Conservation (phyloP, 495 filamentous ascomycete species). For the Tetracladium marchalianum region DNA sequence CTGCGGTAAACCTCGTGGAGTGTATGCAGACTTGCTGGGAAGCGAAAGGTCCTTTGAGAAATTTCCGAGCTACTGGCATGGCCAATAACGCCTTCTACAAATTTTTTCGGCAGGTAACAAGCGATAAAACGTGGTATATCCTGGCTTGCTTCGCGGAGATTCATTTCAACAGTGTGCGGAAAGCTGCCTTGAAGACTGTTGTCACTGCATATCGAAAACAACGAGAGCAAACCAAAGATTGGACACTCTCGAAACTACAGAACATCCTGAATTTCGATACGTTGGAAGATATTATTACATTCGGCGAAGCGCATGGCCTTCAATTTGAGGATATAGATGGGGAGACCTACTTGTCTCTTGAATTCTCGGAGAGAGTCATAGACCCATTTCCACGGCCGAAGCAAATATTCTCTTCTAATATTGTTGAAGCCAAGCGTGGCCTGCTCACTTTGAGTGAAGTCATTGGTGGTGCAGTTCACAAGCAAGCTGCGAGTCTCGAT, state of each 20-base stretch:
- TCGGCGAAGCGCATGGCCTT: constrained; percentile 60
- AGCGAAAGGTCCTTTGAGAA: constrained; percentile 52
- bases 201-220: constrained; percentile 48
- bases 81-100: constrained; percentile 55
- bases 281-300: constrained; percentile 56
- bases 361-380: constrained; percentile 10
- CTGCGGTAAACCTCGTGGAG: constrained; percentile 32
- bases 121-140: constrained; percentile 66
- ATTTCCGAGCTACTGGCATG: constrained; percentile 33
- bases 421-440: constrained; percentile 40
- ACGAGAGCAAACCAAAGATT: constrained; percentile 61
- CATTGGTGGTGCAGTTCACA: constrained; percentile 35
- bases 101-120: constrained; percentile 68
- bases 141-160: constrained; percentile 93
- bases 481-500: neutral
- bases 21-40: constrained; percentile 49
- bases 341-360: constrained; percentile 40
- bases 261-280: constrained; percentile 63
- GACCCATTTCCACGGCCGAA: constrained; percentile 28
- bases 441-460: constrained; percentile 28
- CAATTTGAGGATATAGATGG: constrained; percentile 42
- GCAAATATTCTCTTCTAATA: constrained; percentile 30
- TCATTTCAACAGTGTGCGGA: constrained; percentile 74
- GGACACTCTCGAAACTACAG: constrained; percentile 58
- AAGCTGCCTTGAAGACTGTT: constrained; percentile 63